These are phyloP conservation scores for Gigaspora rosea DNA, from an alignment of 192 early-diverging fungal genomes.

Conservation along the genomic window DNA sequence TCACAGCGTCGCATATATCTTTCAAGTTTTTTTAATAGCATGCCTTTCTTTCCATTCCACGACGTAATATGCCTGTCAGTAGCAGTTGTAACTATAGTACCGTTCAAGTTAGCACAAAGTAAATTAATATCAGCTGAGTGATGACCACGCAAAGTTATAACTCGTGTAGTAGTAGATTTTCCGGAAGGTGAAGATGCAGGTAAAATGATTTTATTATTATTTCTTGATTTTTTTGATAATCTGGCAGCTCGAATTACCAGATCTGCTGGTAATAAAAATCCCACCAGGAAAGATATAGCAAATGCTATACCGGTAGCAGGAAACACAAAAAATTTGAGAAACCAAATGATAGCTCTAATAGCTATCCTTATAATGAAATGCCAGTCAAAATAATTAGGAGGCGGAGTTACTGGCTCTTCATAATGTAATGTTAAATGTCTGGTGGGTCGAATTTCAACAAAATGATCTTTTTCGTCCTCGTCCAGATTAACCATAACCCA, in stretches of 20 bases:
- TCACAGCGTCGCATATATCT: constrained; percentile 27
- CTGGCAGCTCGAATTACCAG: background rate
- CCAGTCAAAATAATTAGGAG: background rate
- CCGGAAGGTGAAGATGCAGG: background rate
- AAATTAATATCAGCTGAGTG: constrained; percentile 28
- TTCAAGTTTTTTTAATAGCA: background rate
- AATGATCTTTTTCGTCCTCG: constrained; percentile 38
- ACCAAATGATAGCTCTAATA: background rate
- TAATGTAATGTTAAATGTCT: constrained; percentile 4
- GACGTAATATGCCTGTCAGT: constrained; percentile 30
- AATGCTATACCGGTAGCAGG: background rate
- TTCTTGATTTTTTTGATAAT: too few relatives aligned
- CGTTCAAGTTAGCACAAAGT: constrained; percentile 22
- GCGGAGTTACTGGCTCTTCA: background rate
- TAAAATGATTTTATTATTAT: background rate
- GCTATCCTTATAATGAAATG: background rate
- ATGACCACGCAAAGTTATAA: constrained; percentile 25
- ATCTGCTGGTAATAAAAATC: constrained; percentile 2
- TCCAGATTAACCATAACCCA: constrained; percentile 58
- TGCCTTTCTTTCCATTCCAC: constrained; percentile 27
- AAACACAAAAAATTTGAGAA: constrained; percentile 10
- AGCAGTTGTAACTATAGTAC: constrained; percentile 18
- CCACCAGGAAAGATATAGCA: constrained; percentile 9
- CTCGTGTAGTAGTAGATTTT: background rate
- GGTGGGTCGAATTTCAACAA: constrained; percentile 51